Conservation (phyloP, 345 rosid species). For the Gossypium ekmanianum region DNA sequence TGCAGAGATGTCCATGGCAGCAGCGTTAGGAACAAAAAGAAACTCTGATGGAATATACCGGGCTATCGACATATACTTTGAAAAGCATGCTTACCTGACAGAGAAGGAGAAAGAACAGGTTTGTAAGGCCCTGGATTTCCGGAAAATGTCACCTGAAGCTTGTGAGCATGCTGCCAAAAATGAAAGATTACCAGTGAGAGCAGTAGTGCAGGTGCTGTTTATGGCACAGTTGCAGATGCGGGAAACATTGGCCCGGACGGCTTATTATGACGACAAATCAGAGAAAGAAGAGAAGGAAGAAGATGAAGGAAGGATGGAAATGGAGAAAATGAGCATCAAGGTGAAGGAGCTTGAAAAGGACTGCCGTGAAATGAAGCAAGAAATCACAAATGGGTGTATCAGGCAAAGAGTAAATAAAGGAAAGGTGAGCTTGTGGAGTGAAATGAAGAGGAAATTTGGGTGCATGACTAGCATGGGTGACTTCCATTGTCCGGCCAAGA, state of each 20-base stretch:
- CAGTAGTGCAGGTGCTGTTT: no score
- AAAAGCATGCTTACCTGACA: conserved; percentile 54
- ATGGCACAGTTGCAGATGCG: conserved; percentile 54
- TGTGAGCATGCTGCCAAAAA: conserved; percentile 58
- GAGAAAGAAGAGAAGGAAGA: conserved; percentile 20
- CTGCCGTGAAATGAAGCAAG: conserved; percentile 43
- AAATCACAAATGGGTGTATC: conserved; percentile 36
- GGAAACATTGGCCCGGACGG: conserved; percentile 38
- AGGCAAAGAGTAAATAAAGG: conserved; percentile 28
- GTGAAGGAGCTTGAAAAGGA: conserved; percentile 54
- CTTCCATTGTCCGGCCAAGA: conserved; percentile 48
- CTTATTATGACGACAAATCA: conserved; percentile 12
- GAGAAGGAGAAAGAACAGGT: conserved; percentile 61
- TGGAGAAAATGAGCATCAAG: conserved; percentile 60
- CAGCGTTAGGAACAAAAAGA: conserved; percentile 37
- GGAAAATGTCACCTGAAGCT: conserved; percentile 51
- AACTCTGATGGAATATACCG: conserved; percentile 66
- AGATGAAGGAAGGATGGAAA: conserved; percentile 41
- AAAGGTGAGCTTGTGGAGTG: conserved; percentile 60
- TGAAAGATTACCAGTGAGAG: conserved; percentile 37
- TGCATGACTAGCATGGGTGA: conserved; percentile 27
- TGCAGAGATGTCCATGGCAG: conserved; percentile 51
- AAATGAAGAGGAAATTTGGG: conserved; percentile 76
- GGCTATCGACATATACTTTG: conserved; percentile 68
- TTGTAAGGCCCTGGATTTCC: conserved; percentile 32